Evolutionary conservation across 257 asterid genomes (phyloP).

Genomic region (Solanum bulbocastanum): DNA sequence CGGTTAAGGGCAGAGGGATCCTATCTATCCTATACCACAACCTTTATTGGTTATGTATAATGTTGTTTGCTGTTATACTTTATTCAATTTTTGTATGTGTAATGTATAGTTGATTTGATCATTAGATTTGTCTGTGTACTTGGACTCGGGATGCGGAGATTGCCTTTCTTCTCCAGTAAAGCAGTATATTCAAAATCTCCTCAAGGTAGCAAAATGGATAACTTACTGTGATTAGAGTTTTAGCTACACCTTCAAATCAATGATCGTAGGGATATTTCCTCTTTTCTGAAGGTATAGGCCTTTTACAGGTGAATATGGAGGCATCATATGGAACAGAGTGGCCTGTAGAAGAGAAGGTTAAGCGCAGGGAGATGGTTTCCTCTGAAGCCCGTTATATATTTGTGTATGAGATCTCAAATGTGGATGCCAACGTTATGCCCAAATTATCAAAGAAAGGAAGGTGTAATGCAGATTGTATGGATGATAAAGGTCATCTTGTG

Average conservation of each 20-base stretch:
- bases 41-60: neutral
- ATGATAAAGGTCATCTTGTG: conserved; percentile 32
- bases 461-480: conserved; percentile 15
- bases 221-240: neutral
- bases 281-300: neutral
- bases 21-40: neutral
- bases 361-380: conserved; percentile 76
- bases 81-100: neutral
- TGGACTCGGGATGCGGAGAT: conserved; percentile 64
- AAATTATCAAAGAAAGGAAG: conserved; percentile 10
- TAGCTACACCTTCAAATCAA: neutral
- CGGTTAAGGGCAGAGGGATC: neutral
- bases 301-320: conserved; percentile 66
- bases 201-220: conserved; percentile 43
- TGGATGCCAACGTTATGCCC: conserved; percentile 12
- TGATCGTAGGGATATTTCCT: neutral
- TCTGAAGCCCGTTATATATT: conserved; percentile 71
- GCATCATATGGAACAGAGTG: conserved; percentile 78
- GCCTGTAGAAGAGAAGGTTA: conserved; percentile 77
- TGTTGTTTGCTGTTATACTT: neutral
- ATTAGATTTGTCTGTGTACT: conserved; percentile 40
- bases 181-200: conserved; percentile 55
- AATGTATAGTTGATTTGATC: conserved; percentile 1
- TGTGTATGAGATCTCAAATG: conserved; percentile 38
- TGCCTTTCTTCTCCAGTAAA: conserved; percentile 47